These are phyloP conservation scores for Blastobotrys elegans DNA, from an alignment of 1,139 yeast genomes.

Conservation along the genomic window DNA sequence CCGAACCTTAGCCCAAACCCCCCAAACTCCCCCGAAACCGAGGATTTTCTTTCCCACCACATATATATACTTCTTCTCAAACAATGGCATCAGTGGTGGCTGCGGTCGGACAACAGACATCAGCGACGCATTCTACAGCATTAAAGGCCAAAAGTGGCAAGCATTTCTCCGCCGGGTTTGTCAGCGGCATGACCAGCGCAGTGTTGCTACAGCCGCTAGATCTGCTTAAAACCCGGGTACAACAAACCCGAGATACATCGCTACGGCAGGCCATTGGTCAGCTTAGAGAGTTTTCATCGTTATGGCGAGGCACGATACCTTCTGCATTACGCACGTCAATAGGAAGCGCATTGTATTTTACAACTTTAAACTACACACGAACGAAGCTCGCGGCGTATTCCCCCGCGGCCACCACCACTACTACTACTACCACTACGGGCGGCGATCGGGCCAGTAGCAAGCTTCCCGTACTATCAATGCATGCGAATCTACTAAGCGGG, in stretches of 20 bases:
- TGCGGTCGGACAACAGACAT: neutral
- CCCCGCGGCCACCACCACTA: neutral
- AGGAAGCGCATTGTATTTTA: constrained; percentile 83
- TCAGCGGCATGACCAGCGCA: constrained; percentile 83
- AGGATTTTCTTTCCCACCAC: too few relatives aligned
- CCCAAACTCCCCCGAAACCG: too few relatives aligned
- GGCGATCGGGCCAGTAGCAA: constrained; percentile 26
- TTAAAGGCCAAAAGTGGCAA: neutral
- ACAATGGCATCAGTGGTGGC: neutral
- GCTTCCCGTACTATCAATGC: constrained; percentile 66
- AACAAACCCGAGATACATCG: constrained; percentile 54
- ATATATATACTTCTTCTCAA: too few relatives aligned
- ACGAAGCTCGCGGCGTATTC: constrained; percentile 31
- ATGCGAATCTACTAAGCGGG: constrained; percentile 72
- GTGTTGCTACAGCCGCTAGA: constrained; percentile 85
- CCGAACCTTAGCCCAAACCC: too few relatives aligned
- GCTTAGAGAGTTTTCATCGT: constrained; percentile 41
- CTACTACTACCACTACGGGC: neutral
- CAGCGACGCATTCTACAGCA: neutral
- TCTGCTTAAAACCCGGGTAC: constrained; percentile 80
- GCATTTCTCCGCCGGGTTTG: constrained; percentile 77
- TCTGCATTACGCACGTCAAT: constrained; percentile 84
- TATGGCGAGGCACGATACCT: constrained; percentile 94
- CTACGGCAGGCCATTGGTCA: constrained; percentile 34
- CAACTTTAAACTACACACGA: constrained; percentile 62